These are phyloP conservation scores for Aspergillus sp. DNA, from an alignment of 2,329 filamentous ascomycete genomes.

Conservation along the genomic window DNA sequence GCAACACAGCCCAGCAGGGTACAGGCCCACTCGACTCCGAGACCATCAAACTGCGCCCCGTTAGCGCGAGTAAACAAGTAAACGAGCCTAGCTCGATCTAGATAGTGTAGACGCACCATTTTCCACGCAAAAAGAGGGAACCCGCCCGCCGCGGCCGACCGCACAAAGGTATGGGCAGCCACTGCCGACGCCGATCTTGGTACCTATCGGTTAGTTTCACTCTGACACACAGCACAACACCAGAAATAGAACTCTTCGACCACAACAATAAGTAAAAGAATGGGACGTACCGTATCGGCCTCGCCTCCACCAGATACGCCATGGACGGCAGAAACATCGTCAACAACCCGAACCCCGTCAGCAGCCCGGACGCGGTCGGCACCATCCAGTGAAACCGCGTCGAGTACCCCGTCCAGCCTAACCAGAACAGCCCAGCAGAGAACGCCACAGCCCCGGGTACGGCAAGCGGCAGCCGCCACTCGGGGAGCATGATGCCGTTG, in stretches of 20 bases:
- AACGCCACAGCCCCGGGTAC: constrained; percentile 47
- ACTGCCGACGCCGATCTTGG: constrained; percentile 48
- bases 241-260: neutral
- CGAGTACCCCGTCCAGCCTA: constrained; percentile 40
- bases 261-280: neutral
- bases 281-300: neutral
- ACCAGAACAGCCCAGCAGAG: constrained; percentile 43
- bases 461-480: constrained; percentile 47
- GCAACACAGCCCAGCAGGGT: constrained; percentile 30
- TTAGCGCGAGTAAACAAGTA: neutral
- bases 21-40: constrained; percentile 30
- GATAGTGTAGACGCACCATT: constrained; percentile 8
- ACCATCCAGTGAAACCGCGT: constrained; percentile 38
- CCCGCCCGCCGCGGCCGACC: constrained; percentile 39
- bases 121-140: constrained; percentile 28
- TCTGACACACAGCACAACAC: neutral
- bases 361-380: constrained; percentile 38
- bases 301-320: constrained; percentile 43
- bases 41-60: constrained; percentile 23
- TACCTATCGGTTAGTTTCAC: constrained; percentile 1
- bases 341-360: constrained; percentile 49
- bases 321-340: constrained; percentile 48
- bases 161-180: constrained; percentile 50
- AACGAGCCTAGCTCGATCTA: neutral
- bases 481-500: constrained; percentile 33